Evolutionary conservation across 352 stramenopile genomes (phyloP), one percentile per base, ranked within the genome.

Genomic region (Phytopythium oedochilum): DNA sequence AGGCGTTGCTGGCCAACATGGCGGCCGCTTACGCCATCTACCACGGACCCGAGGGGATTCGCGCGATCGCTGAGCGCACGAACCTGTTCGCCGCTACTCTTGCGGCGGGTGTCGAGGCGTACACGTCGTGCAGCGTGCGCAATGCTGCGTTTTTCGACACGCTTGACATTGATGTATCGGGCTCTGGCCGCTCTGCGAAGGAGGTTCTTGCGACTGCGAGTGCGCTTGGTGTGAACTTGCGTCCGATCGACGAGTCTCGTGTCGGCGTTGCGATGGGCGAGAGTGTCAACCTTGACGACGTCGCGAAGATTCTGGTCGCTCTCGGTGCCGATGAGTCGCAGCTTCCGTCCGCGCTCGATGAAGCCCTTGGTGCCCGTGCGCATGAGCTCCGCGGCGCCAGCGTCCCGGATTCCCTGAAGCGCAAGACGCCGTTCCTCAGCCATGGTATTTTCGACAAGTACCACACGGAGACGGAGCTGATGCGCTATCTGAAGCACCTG

Each of bases 1-100:
- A 99, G 75, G 97, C 97, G 40, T 68, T 99, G 47, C 75, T 99
- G 36, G 97, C 97, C 32, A 99, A 99, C 78, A 99, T 99, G 94
- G 96, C 97, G 8, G 93, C 96, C 18, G 82, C 91, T 2, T 99
- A 99, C 75, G 97, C 93, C 2, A 92, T 99, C 59, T 99, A 99
- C 77, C 97, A 99, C 73, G 97, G 97, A 36, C 97, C 97, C 6
- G 88, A 99, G 25, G 97, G 97, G 29, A 71, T 99, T 20, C 73
- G 81, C 29, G 65, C 74, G 40, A 99, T 99, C 68, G 91, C 94
- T 35, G 79, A 86, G 23, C 82, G 96, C 53, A 87, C 98, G 55
- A 96, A 99, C 78, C 80, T 94, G 25, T 89, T 97, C 60, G 86
- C 97, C 11, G 66, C 81, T 22, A 93, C 96, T 15, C 82, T 97